Base-by-base conservation (phyloP, 2,329 filamentous ascomycete genomes). In the Hypoxylon sp. region DNA sequence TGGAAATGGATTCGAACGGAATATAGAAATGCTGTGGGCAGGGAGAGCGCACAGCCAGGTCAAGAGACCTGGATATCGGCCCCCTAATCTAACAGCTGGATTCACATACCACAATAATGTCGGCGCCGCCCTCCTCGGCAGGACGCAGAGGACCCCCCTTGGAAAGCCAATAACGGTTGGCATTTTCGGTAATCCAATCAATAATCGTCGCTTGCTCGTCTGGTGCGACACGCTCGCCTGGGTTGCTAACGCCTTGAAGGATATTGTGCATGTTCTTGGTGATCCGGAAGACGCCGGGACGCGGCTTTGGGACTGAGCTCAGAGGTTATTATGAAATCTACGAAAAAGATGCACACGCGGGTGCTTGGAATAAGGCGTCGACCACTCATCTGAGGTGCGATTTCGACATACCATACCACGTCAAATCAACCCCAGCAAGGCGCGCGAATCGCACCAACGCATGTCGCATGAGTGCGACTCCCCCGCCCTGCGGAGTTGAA, bases 241-340 rank as follows among this genome's bases (percentile, higher is more conserved):
- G 86, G 25, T 84, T 82, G 41, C 88, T 88, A 43, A 94, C 92
- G 7, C 92, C 92, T 79, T 96, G 92, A 2, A 96, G 87, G 69
- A 95, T 94, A 78, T 96, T 96, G 85, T 96, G 92, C 71, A 94
- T 91, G 70, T 91, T 94, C 80, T 96, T 96, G 70, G 92, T 96
- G 78, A 93, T 90, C 53, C 91, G 85, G 78, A 96, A 96, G 9
- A 95, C 88, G 14, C 91, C 89, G 2, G 91, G 91, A 53, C 90
- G 89, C 21, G 92, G 91, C 76, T 93, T 93, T 5, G 92, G 92
- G 0, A 95, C 92, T 84, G 25, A 30, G 21, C 21, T 23, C 29
- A 25, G 46, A 16, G 41, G 23, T 45, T 63, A 69, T 67, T 59
- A 72, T 14, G 32, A 21, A 23, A 29, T 60, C 14, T 23, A 52